Base-by-base conservation (phyloP, 208 protist genomes). In the Eutreptiella sp. region DNA sequence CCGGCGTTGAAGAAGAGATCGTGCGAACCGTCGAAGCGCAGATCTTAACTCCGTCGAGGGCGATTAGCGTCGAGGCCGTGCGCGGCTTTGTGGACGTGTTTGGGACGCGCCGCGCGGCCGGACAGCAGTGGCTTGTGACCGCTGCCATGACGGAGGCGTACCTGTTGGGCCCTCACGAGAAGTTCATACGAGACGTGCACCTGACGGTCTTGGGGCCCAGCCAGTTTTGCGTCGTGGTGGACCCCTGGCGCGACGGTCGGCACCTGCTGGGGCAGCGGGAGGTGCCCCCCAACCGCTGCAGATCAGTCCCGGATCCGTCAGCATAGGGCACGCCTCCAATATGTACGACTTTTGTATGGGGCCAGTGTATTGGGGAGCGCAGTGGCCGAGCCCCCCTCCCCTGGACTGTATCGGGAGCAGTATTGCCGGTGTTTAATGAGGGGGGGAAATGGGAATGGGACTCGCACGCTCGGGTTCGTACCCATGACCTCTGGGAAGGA, bases 61-160 rank as follows among this genome's bases (percentile, higher is more conserved):
- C 82, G 16, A 70, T 88, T 11, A 77, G 82, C 50, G 41, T 88
- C 11, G 60, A 61, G 19, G 82, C 82, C 16, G 68, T 46, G 21
- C 65, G 66, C 36, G 75, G 73, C 29, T 88, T 84, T 36, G 42
- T 21, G 7, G 82, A 88, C 45, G 74, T 57, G 33, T 80, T 46
- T 29, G 68, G 55, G 36, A 53, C 47, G 27, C n/a, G 31, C n/a
- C 46, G 77, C 38, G 80, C 79, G 63, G 75, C 75, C 31, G 82
- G 81, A 43, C 68, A 84, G 38, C 76, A 87, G 67, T 88, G 82
- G 82, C 70, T 96, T 19, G 77, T 98, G 7, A 95, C 88, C 11
- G 29, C 66, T 21, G 52, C 71, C 32, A 76, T 91, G 32, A 66
- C 81, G 27, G 72, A 92, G 24, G 77, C 85, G 38, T 82, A 96